Evolutionary conservation across 2,329 filamentous ascomycete genomes (phyloP).

Genomic region (Aspergillus brasiliensis): DNA sequence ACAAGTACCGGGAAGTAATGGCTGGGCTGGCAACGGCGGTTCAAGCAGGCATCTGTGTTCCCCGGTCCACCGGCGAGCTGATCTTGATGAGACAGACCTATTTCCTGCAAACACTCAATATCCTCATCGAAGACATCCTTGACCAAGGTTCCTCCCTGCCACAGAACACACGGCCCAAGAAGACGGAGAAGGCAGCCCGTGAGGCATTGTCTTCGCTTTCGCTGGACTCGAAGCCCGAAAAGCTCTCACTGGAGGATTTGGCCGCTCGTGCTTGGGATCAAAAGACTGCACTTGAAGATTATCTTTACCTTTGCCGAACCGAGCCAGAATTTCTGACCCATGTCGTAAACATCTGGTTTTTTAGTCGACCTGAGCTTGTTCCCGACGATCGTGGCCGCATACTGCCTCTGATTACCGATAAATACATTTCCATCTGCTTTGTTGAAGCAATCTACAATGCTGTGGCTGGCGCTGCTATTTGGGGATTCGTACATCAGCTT

Average conservation of each 20-base stretch:
- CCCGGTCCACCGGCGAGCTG: constrained; percentile 26
- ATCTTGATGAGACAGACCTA: constrained; percentile 45
- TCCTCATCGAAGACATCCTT: constrained; percentile 48
- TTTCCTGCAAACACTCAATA: constrained; percentile 43
- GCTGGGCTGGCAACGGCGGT: constrained; percentile 17
- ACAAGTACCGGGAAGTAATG: constrained; percentile 23
- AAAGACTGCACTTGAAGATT: constrained; percentile 36
- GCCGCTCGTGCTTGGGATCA: constrained; percentile 37
- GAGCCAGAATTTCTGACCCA: constrained; percentile 19
- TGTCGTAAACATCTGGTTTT: constrained; percentile 14
- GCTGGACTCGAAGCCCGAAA: constrained; percentile 25
- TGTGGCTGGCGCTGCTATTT: constrained; percentile 42
- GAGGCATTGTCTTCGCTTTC: constrained; percentile 39
- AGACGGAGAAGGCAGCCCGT: constrained; percentile 29
- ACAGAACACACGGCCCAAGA: constrained; percentile 30
- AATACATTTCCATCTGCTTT: constrained; percentile 45
- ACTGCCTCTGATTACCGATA: constrained; percentile 44
- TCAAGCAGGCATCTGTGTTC: constrained; percentile 23
- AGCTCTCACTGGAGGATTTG: constrained; percentile 38
- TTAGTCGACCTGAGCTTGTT: constrained; percentile 40
- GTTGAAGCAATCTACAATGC: constrained; percentile 46
- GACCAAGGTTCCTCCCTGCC: constrained; percentile 39
- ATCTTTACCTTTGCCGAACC: constrained; percentile 31
- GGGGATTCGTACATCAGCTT: constrained; percentile 45
- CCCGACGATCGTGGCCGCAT: constrained; percentile 49